phyloP scores from a whole-genome alignment of 805 yeast genomes.

The Hanseniaspora pseudoguilliermondii region DNA sequence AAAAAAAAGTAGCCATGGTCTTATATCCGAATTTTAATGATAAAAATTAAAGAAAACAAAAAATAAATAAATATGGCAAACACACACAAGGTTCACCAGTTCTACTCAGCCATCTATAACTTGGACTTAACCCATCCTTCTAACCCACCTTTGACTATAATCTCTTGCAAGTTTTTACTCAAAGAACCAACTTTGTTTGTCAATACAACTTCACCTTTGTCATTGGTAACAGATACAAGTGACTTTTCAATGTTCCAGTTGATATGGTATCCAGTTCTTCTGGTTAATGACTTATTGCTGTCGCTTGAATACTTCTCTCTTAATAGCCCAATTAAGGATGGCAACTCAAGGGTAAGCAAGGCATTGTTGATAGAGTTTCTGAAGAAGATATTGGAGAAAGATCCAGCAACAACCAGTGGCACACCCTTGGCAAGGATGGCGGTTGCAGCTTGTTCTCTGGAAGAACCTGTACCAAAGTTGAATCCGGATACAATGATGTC shows the following conservation, averaged over 20 bases:
- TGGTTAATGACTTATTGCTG: slow-evolving; percentile 57
- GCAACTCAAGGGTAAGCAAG: slow-evolving; percentile 81
- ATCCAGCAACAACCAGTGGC: slow-evolving; percentile 86
- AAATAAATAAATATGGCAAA: not conserved
- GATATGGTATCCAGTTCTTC: slow-evolving; percentile 88
- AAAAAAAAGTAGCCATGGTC: too few species aligned
- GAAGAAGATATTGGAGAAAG: slow-evolving; percentile 91
- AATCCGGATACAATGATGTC: slow-evolving; percentile 87
- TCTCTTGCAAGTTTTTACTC: slow-evolving; percentile 90
- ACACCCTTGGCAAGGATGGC: slow-evolving; percentile 89
- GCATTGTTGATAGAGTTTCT: slow-evolving; percentile 97
- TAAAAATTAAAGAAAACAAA: not conserved
- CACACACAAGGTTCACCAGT: too few species aligned
- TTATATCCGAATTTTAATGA: too few species aligned
- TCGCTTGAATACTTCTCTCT: slow-evolving; percentile 48
- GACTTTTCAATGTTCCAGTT: slow-evolving; percentile 88
- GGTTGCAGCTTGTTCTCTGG: slow-evolving; percentile 99
- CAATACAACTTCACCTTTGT: slow-evolving; percentile 35
- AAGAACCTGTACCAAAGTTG: slow-evolving; percentile 97
- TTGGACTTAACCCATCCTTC: slow-evolving; percentile 95
- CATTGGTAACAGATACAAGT: slow-evolving; percentile 64
- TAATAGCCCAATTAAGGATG: slow-evolving; percentile 64
- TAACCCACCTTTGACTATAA: slow-evolving; percentile 90
- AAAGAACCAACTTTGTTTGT: slow-evolving; percentile 88
- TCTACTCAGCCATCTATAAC: slow-evolving; percentile 8